These are phyloP conservation scores for Fusarium odoratissimum DNA, from an alignment of 2,329 filamentous ascomycete genomes.

Conservation along the genomic window DNA sequence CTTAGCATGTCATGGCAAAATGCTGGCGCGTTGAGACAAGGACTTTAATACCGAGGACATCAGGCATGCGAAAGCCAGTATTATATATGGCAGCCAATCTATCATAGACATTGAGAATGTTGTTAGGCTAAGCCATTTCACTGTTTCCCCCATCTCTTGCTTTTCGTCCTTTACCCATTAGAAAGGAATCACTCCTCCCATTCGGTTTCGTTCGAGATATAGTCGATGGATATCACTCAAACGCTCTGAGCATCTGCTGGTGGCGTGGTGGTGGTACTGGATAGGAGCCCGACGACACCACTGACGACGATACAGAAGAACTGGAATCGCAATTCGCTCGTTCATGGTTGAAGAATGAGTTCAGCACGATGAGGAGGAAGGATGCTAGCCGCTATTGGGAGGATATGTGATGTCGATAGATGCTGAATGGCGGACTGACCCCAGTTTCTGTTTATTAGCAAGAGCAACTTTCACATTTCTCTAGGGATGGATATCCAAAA, in stretches of 20 bases:
- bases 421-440: background rate
- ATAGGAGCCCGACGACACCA: background rate
- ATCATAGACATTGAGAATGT: background rate
- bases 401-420: background rate
- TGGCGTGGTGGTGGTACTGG: background rate
- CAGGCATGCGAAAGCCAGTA: fast-evolving
- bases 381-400: background rate
- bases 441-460: fast-evolving
- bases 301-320: background rate
- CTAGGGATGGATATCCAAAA: no score
- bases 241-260: fast-evolving
- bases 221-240: background rate
- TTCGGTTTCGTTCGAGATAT: background rate
- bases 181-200: no score
- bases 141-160: background rate
- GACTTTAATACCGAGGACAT: background rate
- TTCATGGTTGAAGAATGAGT: background rate
- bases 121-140: no score
- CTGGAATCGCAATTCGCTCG: fast-evolving
- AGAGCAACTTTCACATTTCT: background rate
- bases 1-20: no score
- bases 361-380: background rate
- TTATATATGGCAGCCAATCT: background rate
- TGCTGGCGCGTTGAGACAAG: background rate
- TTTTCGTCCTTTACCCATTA: background rate